Base-by-base conservation (phyloP, 208 protist genomes). In the Naegleria fowleri region DNA sequence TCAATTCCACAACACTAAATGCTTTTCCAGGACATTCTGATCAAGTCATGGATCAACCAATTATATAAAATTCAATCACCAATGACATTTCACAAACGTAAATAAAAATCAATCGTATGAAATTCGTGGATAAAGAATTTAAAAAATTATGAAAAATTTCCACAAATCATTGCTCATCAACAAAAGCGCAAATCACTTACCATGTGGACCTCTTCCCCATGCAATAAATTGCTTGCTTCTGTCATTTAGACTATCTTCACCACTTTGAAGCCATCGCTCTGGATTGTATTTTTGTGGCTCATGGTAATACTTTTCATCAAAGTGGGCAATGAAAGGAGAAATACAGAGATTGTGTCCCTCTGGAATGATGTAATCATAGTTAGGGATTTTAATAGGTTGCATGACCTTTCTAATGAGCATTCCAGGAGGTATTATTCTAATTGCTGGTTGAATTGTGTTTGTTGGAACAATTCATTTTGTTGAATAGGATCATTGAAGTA, bases 331-430 rank as follows among this genome's bases (percentile, higher is more conserved):
- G 40, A 39, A 88, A 7, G 85, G 85, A 29, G 41, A 58, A 36
- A 88, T n/a, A 58, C 39, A 48, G 6, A 88, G 22, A 33, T 29
- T 88, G 15, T 88, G 85, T 22, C 85, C 85, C 55, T 88, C n/a
- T 88, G 85, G 85, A 40, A 88, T 58, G 43, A 88, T 58, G 11
- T 39, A 39, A 19, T 51, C 43, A 39, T 38, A 19, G 16, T 33
- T 29, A 22, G 19, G 19, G 6, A 88, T 16, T 48, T 58, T 48
- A 48, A 88, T 58, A 39, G 85, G 43, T 16, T 39, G 39, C 39
- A 51, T 58, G 19, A 88, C 41, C 43, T 88, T 88, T 58, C 85
- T 51, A 58, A 88, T 88, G 0, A 88, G 29, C n/a, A 88, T 88
- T 51, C 85, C 85, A 58, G 85, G 85, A 59, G 85, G 33, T 59